These are phyloP conservation scores for Astragalus glycyphyllos DNA, from an alignment of 306 rosid genomes.

Conservation along the genomic window DNA sequence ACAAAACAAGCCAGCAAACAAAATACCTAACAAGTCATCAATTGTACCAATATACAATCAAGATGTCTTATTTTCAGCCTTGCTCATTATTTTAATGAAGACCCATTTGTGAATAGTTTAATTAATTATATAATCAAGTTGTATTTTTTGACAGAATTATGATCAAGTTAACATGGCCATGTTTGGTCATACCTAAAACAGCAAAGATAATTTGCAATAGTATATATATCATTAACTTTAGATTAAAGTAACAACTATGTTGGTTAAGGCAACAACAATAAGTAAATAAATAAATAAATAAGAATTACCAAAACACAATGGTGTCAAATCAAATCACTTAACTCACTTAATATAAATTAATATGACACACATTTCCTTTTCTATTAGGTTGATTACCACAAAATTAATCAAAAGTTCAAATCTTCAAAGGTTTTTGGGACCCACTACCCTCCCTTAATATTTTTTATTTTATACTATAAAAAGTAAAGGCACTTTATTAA, in stretches of 20 bases:
- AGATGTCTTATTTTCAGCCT: not conserved
- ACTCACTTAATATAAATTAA: slow-evolving; percentile 51
- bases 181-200: slow-evolving; percentile 36
- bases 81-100: slow-evolving; percentile 25
- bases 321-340: slow-evolving; percentile 48
- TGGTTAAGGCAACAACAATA: slow-evolving; percentile 49
- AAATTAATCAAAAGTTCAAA: slow-evolving; percentile 42
- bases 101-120: slow-evolving; percentile 22
- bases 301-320: slow-evolving; percentile 42
- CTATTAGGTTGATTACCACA: slow-evolving; percentile 52
- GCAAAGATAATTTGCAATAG: slow-evolving; percentile 33
- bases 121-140: slow-evolving; percentile 15
- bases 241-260: slow-evolving; percentile 39
- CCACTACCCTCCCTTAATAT: slow-evolving; percentile 29
- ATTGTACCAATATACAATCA: slow-evolving; percentile 6
- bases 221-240: slow-evolving; percentile 38
- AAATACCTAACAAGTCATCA: slow-evolving; percentile 38
- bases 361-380: slow-evolving; percentile 30
- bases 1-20: slow-evolving; percentile 38
- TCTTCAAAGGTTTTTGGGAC: slow-evolving; percentile 53
- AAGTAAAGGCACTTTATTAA: slow-evolving; percentile 62
- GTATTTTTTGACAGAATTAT: too few species aligned
- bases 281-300: slow-evolving; percentile 34
- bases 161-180: slow-evolving; percentile 34
- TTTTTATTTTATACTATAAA: slow-evolving; percentile 47